Conservation (phyloP, 1,139 yeast species). For the Debaryomycetaceae sp. region DNA sequence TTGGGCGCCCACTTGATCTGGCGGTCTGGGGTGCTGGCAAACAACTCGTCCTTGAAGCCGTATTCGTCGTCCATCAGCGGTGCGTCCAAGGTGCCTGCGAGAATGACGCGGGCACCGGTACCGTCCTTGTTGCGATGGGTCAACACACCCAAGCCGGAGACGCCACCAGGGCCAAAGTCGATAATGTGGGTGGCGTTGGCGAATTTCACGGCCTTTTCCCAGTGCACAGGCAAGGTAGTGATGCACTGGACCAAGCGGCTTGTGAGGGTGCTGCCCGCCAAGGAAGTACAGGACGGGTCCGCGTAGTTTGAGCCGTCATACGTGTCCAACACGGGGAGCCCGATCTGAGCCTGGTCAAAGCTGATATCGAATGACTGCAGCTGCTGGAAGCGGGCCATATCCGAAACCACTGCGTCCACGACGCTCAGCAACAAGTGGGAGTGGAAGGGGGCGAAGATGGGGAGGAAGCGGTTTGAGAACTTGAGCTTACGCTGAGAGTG, state of each 20-base stretch:
- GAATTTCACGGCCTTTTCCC: conserved; percentile 86
- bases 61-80: conserved; percentile 58
- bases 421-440: conserved; percentile 75
- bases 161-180: conserved; percentile 99
- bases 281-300: conserved; percentile 17
- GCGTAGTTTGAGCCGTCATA: conserved; percentile 76
- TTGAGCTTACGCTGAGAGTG: conserved; percentile 85
- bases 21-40: conserved; percentile 48
- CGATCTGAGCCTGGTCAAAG: conserved; percentile 44
- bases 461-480: conserved; percentile 88
- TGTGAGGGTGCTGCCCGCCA: conserved; percentile 36
- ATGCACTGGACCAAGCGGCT: conserved; percentile 70
- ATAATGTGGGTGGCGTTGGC: conserved; percentile 67
- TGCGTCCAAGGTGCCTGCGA: conserved; percentile 84
- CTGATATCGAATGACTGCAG: conserved; percentile 37
- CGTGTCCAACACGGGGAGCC: conserved; percentile 88
- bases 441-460: conserved; percentile 95
- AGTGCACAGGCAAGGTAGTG: conserved; percentile 81
- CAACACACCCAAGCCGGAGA: conserved; percentile 89
- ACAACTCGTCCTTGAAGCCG: conserved; percentile 92
- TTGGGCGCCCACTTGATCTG: conserved; percentile 75
- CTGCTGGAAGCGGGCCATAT: conserved; percentile 28
- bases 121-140: conserved; percentile 98
- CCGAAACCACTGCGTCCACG: conserved; percentile 53
- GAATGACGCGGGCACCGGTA: conserved; percentile 88